A percentile compares a stretch with the other conserved stretches of the same genome.
Evolutionary conservation across 257 asterid genomes (phyloP).

Genomic region (Scutellaria baicalensis): DNA sequence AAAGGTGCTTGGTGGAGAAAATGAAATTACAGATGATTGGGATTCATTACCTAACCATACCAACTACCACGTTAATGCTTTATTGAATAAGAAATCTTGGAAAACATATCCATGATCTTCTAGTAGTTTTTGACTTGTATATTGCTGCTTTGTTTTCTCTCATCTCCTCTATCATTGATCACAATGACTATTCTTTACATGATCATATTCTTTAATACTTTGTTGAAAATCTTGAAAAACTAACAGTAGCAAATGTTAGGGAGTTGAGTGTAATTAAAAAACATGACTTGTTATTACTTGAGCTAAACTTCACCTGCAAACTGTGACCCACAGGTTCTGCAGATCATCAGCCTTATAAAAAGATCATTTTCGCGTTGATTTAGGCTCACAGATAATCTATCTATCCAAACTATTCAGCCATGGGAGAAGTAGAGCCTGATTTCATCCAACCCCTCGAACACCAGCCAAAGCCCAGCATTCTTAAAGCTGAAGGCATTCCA

Average conservation of each 20-base stretch:
- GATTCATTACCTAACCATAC: not conserved
- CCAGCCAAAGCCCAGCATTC: constrained; percentile 38
- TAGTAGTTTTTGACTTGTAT: not conserved
- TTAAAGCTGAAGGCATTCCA: constrained; percentile 58
- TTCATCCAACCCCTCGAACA: constrained; percentile 58
- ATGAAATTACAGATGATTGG: not conserved
- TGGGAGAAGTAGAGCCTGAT: constrained; percentile 41
- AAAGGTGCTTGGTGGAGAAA: not conserved
- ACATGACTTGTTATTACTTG: constrained; percentile 13
- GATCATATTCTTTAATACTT: not conserved
- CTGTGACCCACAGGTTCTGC: not conserved
- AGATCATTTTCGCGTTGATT: not conserved
- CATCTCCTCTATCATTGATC: no score
- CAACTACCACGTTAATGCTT: not conserved
- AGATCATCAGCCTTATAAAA: not conserved
- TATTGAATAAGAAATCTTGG: not conserved
- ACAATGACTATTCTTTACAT: not conserved
- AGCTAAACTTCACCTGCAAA: constrained; percentile 17
- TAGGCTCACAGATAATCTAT: not conserved
- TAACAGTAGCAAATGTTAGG: not conserved
- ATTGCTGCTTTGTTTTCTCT: no score
- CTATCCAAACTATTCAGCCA: constrained; percentile 11
- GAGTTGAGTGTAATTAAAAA: not conserved
- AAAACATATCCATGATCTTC: not conserved
- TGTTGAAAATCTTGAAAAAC: not conserved